A percentile compares a stretch with the other conserved stretches of the same genome.
Conservation (phyloP, 441 rosid species). For the Metrosideros polymorpha region DNA sequence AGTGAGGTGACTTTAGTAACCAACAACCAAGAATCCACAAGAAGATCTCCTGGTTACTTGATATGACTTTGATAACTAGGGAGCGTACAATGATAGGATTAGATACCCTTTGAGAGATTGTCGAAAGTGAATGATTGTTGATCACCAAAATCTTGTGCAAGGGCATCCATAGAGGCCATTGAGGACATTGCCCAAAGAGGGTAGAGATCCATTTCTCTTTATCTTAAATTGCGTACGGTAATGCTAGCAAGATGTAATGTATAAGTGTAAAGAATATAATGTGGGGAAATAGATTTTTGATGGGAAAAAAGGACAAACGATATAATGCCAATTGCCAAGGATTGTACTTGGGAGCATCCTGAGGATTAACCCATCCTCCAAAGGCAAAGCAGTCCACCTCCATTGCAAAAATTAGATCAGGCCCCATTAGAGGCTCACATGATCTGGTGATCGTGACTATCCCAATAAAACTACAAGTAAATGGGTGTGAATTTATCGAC, state of each 20-base stretch:
- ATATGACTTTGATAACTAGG: too few relatives aligned
- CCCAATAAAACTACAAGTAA: not conserved
- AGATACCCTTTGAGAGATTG: not conserved
- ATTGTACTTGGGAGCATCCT: not conserved
- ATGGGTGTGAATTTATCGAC: not conserved
- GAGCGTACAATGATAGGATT: too few relatives aligned
- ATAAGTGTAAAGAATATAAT: not conserved
- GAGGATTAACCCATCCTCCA: not conserved
- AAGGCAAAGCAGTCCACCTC: not conserved
- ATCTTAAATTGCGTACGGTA: not conserved
- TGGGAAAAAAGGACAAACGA: not conserved
- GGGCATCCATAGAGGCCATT: not conserved
- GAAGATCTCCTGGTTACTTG: too few relatives aligned
- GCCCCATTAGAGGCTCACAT: not conserved
- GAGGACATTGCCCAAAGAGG: not conserved
- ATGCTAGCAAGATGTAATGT: not conserved
- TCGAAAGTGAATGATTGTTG: not conserved
- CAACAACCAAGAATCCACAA: too few relatives aligned
- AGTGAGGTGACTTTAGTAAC: too few relatives aligned
- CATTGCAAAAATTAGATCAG: not conserved
- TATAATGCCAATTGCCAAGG: not conserved
- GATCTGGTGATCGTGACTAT: not conserved
- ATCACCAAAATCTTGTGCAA: not conserved
- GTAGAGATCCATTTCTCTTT: not conserved
- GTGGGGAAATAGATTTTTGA: not conserved